Evolutionary conservation across 805 yeast species (phyloP).

Genomic region (Cyberlindnera subsufficiens): DNA sequence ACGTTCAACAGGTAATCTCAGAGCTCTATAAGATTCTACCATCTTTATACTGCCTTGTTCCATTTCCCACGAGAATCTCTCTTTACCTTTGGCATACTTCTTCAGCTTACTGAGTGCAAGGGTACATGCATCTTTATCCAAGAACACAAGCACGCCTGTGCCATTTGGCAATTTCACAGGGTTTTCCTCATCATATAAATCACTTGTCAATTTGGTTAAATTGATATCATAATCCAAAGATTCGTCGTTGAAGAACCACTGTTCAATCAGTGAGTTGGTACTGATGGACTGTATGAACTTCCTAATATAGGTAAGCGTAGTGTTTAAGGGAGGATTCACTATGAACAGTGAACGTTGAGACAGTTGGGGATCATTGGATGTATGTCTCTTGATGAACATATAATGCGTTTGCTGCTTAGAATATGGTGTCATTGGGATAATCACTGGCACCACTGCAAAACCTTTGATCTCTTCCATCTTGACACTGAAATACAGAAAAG

Average conservation of each 20-base stretch:
- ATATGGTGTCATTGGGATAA: slow-evolving; percentile 28
- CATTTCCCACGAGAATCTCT: slow-evolving; percentile 25
- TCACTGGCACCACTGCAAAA: slow-evolving; percentile 45
- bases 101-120: slow-evolving; percentile 61
- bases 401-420: slow-evolving; percentile 39
- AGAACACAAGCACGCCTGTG: slow-evolving; percentile 66
- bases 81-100: slow-evolving; percentile 37
- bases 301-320: slow-evolving; percentile 47
- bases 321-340: slow-evolving; percentile 67
- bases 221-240: slow-evolving; percentile 42
- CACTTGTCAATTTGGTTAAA: slow-evolving; percentile 55
- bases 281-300: slow-evolving; percentile 53
- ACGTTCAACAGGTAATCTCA: slow-evolving; percentile 41
- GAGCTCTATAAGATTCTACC: slow-evolving; percentile 31
- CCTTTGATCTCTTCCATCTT: slow-evolving; percentile 46
- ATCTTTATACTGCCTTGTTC: slow-evolving; percentile 35
- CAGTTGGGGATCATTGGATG: slow-evolving; percentile 34
- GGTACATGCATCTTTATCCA: slow-evolving; percentile 63
- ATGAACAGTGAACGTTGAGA: slow-evolving; percentile 61
- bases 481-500: no score
- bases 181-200: slow-evolving; percentile 34
- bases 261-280: slow-evolving; percentile 60
- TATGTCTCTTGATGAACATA: slow-evolving; percentile 62
- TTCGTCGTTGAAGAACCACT: slow-evolving; percentile 35
- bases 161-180: slow-evolving; percentile 57